A percentile compares a stretch with the other conserved stretches of the same genome.
Evolutionary conservation across 2,329 filamentous ascomycete species (phyloP).

Genomic region (Neofusicoccum laricinum): DNA sequence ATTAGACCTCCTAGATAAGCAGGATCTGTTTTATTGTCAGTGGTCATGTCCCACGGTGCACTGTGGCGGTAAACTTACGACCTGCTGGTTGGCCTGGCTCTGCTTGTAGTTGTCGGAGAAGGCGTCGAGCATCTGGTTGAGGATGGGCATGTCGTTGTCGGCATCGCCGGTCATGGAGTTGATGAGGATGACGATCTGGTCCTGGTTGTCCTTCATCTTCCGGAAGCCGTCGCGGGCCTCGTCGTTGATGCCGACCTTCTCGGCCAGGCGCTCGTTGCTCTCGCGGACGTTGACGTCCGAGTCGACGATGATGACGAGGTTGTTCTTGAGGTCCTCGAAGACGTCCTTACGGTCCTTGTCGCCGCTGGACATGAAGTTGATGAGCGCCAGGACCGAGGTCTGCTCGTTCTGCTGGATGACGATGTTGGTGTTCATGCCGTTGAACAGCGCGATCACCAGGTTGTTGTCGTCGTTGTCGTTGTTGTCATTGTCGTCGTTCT

Average conservation of each 20-base stretch:
- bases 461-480: background rate
- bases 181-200: background rate
- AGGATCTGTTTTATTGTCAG: no score
- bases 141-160: background rate
- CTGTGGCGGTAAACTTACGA: background rate
- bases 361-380: background rate
- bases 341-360: background rate
- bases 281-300: background rate
- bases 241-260: background rate
- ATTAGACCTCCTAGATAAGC: no score
- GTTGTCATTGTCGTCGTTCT: background rate
- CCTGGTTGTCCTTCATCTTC: background rate
- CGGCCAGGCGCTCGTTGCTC: background rate
- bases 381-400: background rate
- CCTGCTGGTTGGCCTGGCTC: constrained; percentile 6
- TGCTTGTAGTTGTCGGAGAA: background rate
- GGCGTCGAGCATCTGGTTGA: background rate
- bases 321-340: background rate
- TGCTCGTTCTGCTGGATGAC: constrained; percentile 4
- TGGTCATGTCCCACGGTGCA: no score
- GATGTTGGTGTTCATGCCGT: background rate
- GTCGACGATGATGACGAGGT: background rate
- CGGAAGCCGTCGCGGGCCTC: background rate
- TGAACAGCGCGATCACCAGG: background rate
- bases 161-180: background rate